Percentiles rank a stretch among this genome's conserved stretches.
These are phyloP conservation scores for Houttuynia cordata DNA, from an alignment of 164 flowering plant genomes.

Conservation along the genomic window DNA sequence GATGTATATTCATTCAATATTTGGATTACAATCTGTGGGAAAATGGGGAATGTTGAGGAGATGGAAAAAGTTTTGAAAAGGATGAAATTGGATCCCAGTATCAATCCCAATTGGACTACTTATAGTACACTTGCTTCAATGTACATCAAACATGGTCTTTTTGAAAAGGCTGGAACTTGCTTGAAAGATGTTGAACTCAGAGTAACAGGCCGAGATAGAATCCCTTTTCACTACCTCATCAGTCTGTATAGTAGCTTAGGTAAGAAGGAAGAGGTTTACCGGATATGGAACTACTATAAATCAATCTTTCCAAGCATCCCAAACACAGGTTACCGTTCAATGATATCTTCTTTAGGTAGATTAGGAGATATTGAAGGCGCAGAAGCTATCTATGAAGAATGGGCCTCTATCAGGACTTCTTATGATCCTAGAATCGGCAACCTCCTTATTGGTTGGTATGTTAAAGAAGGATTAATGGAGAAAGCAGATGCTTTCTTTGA, in stretches of 20 bases:
- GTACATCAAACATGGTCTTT: slow-evolving; percentile 46
- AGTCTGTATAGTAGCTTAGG: slow-evolving; percentile 61
- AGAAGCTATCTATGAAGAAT: slow-evolving; percentile 54
- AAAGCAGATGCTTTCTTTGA: slow-evolving; percentile 47
- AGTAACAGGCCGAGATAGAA: slow-evolving; percentile 55
- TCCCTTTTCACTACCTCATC: slow-evolving; percentile 68
- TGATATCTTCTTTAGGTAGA: slow-evolving; percentile 52
- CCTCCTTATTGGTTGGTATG: slow-evolving; percentile 51
- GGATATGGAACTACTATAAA: slow-evolving; percentile 68
- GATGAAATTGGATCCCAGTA: slow-evolving; percentile 41
- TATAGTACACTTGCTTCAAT: slow-evolving; percentile 76
- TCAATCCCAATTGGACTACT: slow-evolving; percentile 77
- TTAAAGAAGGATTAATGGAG: slow-evolving; percentile 36
- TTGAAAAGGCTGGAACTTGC: slow-evolving; percentile 54
- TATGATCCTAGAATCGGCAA: slow-evolving; percentile 68
- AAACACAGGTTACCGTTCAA: slow-evolving; percentile 60
- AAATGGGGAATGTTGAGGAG: slow-evolving; percentile 45
- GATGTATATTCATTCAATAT: slow-evolving; percentile 84
- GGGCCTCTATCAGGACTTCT: slow-evolving; percentile 40
- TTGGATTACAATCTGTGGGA: slow-evolving; percentile 66
- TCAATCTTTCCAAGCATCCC: slow-evolving; percentile 48
- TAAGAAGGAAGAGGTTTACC: slow-evolving; percentile 53
- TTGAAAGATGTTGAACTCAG: slow-evolving; percentile 54
- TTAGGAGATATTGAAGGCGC: slow-evolving; percentile 62
- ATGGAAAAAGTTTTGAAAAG: slow-evolving; percentile 63